Conservation (phyloP, 78 protist genomes). For the Trichosphaerium sp. region DNA sequence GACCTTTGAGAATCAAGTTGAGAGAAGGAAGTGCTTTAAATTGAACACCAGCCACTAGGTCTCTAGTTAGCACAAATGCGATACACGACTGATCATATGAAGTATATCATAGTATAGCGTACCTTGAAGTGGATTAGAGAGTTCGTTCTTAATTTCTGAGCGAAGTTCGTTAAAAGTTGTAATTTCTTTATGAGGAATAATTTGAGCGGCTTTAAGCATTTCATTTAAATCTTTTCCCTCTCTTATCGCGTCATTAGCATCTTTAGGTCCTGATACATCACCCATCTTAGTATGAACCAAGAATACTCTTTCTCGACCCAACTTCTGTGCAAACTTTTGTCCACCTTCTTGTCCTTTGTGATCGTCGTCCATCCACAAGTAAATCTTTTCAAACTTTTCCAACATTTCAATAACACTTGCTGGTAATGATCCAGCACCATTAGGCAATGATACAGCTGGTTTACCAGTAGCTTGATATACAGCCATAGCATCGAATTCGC, state of each 20-base stretch:
- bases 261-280: constrained; percentile 40
- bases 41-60: constrained; percentile 24
- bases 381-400: constrained; percentile 44
- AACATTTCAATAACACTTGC: constrained; percentile 20
- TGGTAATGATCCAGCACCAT: constrained; percentile 53
- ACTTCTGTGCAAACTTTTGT: constrained; percentile 42
- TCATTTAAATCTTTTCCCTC: constrained; percentile 8
- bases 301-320: constrained; percentile 34
- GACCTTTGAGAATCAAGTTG: constrained; percentile 51
- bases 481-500: constrained; percentile 75
- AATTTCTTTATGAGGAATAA: constrained; percentile 51
- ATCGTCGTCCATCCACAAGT: constrained; percentile 72
- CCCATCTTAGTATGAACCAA: constrained; percentile 20
- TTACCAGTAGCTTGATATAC: constrained; percentile 49
- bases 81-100: neutral
- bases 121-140: constrained; percentile 32
- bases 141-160: constrained; percentile 9
- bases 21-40: constrained; percentile 37
- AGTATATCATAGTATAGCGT: too few relatives aligned
- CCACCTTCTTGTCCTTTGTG: constrained; percentile 56
- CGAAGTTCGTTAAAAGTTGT: constrained; percentile 19
- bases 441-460: constrained; percentile 68
- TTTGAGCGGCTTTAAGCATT: constrained; percentile 13
- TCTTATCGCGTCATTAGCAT: constrained; percentile 60
- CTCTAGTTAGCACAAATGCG: neutral